These are phyloP conservation scores for Penicillium brasilianum DNA, from an alignment of 2,329 filamentous ascomycete species.

Conservation along the genomic window DNA sequence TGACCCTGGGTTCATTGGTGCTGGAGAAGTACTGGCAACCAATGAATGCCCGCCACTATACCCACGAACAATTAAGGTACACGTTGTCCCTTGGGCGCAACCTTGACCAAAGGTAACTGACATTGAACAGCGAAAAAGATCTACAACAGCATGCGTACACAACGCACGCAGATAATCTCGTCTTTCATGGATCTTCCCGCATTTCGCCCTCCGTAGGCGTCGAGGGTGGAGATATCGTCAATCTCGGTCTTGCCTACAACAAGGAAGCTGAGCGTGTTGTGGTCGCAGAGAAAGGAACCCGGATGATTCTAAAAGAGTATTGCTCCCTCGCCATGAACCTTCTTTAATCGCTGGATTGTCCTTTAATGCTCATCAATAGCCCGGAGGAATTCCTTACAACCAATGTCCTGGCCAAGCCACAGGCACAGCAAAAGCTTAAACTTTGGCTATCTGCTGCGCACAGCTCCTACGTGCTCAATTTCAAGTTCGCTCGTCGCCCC, in stretches of 20 bases:
- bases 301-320: conserved; percentile 31
- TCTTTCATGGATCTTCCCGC: conserved; percentile 28
- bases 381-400: conserved; percentile 28
- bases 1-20: conserved; percentile 33
- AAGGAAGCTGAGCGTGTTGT: conserved; percentile 31
- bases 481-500: conserved; percentile 33
- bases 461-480: conserved; percentile 30
- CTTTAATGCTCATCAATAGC: conserved; percentile 11
- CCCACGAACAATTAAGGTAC: conserved; percentile 30
- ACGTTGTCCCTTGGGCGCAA: neutral
- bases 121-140: conserved; percentile 19
- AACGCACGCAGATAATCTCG: conserved; percentile 23
- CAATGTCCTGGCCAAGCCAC: conserved; percentile 22
- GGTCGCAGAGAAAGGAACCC: conserved; percentile 25
- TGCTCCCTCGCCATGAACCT: neutral
- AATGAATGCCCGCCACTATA: conserved; percentile 34
- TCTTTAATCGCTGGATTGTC: neutral
- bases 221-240: conserved; percentile 30
- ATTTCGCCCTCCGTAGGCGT: conserved; percentile 23
- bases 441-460: conserved; percentile 34
- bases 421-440: conserved; percentile 29
- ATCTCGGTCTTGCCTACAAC: conserved; percentile 29
- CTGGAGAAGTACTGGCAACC: conserved; percentile 36
- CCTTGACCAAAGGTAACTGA: neutral
- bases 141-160: conserved; percentile 26